Base-by-base conservation (phyloP, 2,329 filamentous ascomycete genomes). In the Blastomyces gilchristii region DNA sequence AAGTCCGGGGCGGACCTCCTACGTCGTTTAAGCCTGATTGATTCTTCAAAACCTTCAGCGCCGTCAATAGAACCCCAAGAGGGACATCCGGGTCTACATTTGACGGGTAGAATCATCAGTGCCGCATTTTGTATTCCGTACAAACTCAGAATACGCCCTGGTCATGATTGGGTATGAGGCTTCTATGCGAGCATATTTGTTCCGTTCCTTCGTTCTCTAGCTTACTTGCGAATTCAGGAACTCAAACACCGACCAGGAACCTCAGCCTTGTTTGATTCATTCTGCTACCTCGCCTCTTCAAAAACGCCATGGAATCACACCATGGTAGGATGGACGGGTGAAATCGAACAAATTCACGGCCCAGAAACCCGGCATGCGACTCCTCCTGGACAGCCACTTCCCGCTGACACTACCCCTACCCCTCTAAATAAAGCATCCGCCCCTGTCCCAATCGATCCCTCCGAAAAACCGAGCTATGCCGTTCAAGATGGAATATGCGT, bases 301-400 rank as follows among this genome's bases (percentile, higher is more conserved):
- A 83, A 88, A 53, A 87, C 88, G 1, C 86, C 88, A 25, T 97
- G 92, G 92, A 90, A 91, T 70, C 93, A 97, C 77, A 94, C 87
- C 0, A 83, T 97, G 6, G 89, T 97, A 61, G 92, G 91, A 56
- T 97, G 93, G 93, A 96, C 93, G 2, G 93, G 93, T 64, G 93
- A 97, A 75, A 88, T 93, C 64, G 84, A 87, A 63, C 78, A 75
- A n/a, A 67, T 72, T 6, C 37, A 16, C 62, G 70, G 7, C 68
- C 72, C 28, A 62, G 41, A 45, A 4, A 28, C n/a, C 25, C n/a
- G 45, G 22, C 34, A 9, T 25, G 37, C 66, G 22, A 70, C 69
- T 62, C 9, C 57, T n/a, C 43, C 41, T 6, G 41, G 41, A 14
- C 22, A 59, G 18, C 18, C 57, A 31, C 22, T 59, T 5, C 43